phyloP scores from a whole-genome alignment of 164 flowering plant species.

The Chimonanthus salicifolius region DNA sequence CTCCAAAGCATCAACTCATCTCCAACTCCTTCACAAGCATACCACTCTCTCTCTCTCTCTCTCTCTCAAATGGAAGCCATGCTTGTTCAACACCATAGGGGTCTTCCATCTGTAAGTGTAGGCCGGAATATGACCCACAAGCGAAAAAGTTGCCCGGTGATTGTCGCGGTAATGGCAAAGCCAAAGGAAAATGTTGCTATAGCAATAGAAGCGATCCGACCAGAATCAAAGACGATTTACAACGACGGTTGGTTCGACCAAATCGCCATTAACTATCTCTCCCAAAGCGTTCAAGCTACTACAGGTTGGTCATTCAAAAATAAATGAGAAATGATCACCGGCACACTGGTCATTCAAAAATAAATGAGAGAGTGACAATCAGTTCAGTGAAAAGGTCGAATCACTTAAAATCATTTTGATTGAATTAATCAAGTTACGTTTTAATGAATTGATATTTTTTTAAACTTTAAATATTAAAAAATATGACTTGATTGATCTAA shows the following conservation, averaged over 20 bases:
- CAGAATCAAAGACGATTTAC: constrained; percentile 16
- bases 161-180: constrained; percentile 28
- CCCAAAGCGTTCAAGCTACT: constrained; percentile 49
- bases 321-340: no score
- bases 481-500: no score
- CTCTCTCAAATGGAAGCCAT: background rate
- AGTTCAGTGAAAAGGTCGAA: no score
- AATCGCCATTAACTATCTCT: constrained; percentile 59
- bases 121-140: background rate
- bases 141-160: background rate
- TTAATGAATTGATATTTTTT: no score
- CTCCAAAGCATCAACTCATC: background rate
- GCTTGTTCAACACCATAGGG: background rate
- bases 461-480: no score
- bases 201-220: background rate
- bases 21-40: background rate
- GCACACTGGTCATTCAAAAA: background rate
- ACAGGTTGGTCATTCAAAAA: constrained; percentile 37
- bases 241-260: constrained; percentile 63
- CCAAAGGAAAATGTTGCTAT: constrained; percentile 18
- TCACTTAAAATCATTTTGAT: no score
- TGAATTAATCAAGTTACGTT: no score
- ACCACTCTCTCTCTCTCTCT: background rate
- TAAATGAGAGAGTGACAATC: no score
- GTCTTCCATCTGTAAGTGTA: background rate